Base-by-base conservation (phyloP, 495 filamentous ascomycete species). In the Beverwykella pulmonaria region DNA sequence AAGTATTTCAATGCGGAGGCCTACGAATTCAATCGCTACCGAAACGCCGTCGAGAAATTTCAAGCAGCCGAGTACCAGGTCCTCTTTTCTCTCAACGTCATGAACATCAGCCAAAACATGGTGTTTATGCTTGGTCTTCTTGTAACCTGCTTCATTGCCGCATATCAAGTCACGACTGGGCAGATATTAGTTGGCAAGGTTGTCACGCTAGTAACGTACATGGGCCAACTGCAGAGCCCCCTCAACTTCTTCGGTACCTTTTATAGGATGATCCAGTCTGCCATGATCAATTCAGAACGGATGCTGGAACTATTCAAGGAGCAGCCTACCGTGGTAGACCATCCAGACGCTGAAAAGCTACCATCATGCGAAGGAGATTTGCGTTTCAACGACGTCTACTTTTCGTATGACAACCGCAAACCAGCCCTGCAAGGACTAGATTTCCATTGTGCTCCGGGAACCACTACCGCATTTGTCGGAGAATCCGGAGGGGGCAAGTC, bases 191-290 rank as follows among this genome's bases (percentile, higher is more conserved):
- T 96, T 10, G 90, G 92, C 65, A 80, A 89, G 55, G 97, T 97
- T 72, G 89, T 94, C 8, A 77, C 81, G 2, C 80, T 98, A 57
- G 80, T 98, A 63, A 90, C 89, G 5, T 98, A 97, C 78, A 92
- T 98, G 82, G 87, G 86, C 29, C 94, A 98, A 75, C 81, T 98
- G 30, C 92, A 97, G 77, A 88, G 87, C 0, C 94, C 94, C 9
- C 82, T 98, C 70, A 97, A 97, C 76, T 98, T 95, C 82, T 97
- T 98, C 77, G 94, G 95, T 54, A 94, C 94, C 0, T 98, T 98
- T 77, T 98, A 98, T 75, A 86, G 94, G 39, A 93, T 92, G 62
- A 94, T 97, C 22, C 94, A 98, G 77, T 92, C 91, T 36, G 91
- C 92, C 55, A 88, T 98, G 89, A 97, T 98, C 73, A 97, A 96